Evolutionary conservation across 1,139 yeast species (phyloP).

Genomic region (Debaryomyces sp.): DNA sequence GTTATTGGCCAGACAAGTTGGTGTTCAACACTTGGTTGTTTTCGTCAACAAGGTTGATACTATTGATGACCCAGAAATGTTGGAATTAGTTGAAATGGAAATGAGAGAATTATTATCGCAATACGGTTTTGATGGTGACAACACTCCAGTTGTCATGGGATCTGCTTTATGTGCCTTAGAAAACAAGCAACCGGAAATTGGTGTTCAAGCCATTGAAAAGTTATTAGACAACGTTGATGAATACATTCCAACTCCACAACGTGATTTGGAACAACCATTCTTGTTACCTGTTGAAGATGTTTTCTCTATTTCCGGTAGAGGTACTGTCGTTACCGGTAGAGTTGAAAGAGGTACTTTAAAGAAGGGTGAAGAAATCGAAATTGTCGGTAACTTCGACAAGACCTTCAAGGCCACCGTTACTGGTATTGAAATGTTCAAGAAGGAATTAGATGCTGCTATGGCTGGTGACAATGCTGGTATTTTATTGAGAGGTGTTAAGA

Average conservation of each 20-base stretch:
- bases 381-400: constrained; percentile 87
- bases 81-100: constrained; percentile 99
- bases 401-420: constrained; percentile 94
- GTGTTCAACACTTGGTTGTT: constrained; percentile 96
- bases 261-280: constrained; percentile 97
- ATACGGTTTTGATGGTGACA: constrained; percentile 97
- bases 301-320: constrained; percentile 98
- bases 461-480: constrained; percentile 99
- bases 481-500: constrained; percentile 95
- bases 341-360: constrained; percentile 96
- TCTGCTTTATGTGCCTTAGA: constrained; percentile 97
- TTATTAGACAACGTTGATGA: constrained; percentile 92
- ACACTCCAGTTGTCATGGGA: constrained; percentile 98
- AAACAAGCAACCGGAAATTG: constrained; percentile 87
- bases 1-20: constrained; percentile 98
- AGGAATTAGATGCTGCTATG: constrained; percentile 95
- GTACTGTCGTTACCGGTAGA: constrained; percentile 98
- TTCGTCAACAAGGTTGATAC: constrained; percentile 98
- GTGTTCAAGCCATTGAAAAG: constrained; percentile 79
- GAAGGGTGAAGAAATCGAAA: constrained; percentile 98
- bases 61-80: constrained; percentile 98
- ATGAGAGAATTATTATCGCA: constrained; percentile 93
- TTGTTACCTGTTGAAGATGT: constrained; percentile 97
- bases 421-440: constrained; percentile 99
- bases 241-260: constrained; percentile 91